Conservation (phyloP, 106 monocot species). For the Dendrobium nobile region DNA sequence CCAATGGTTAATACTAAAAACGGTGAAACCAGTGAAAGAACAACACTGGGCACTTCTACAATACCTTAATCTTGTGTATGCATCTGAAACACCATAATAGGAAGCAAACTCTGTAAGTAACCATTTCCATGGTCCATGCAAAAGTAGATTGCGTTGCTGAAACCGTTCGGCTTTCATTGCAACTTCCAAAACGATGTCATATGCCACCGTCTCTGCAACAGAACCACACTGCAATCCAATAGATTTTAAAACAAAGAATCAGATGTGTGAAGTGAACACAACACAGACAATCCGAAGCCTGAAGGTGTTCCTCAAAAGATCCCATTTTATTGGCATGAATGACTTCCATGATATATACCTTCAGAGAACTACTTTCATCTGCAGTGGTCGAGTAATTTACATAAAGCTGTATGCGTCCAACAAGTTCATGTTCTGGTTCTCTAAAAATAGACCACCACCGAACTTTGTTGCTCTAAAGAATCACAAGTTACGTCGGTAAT, state of each 20-base stretch:
- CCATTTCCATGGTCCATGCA: conserved; percentile 98
- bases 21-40: neutral
- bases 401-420: conserved; percentile 76
- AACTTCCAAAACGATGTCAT: conserved; percentile 87
- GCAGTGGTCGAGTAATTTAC: conserved; percentile 56
- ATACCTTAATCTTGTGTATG: conserved; percentile 86
- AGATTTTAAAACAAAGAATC: neutral
- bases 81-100: conserved; percentile 96
- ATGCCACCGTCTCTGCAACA: conserved; percentile 98
- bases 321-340: neutral
- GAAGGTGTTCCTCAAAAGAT: neutral
- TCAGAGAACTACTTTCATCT: conserved; percentile 60
- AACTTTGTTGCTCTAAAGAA: conserved; percentile 64
- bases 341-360: conserved; percentile 28
- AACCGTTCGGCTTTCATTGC: conserved; percentile 93
- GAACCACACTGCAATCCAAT: conserved; percentile 66
- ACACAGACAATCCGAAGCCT: neutral
- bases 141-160: conserved; percentile 70
- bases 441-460: conserved; percentile 86
- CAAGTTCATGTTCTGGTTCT: conserved; percentile 94
- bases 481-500: neutral
- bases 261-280: neutral
- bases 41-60: neutral
- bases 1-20: neutral
- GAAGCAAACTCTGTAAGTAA: conserved; percentile 87